Base-by-base conservation (phyloP, 2,329 filamentous ascomycete genomes). In the Cladophialophora carrionii region DNA sequence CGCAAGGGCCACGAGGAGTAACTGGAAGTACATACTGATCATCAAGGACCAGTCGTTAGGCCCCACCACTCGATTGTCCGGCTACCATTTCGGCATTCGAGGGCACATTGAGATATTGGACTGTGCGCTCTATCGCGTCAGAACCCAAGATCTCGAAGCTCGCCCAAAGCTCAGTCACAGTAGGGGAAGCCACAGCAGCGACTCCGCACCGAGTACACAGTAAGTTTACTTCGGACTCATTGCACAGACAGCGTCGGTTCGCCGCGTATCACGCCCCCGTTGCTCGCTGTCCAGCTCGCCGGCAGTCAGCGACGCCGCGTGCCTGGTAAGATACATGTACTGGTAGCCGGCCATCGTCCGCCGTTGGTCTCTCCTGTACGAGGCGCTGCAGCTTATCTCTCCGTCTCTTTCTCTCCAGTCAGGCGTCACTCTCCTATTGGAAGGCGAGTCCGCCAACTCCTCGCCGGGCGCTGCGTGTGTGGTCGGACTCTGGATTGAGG, bases 401-500 rank as follows among this genome's bases (percentile, higher is more conserved):
- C 37, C 37, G n/a, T 14, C 37, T n/a, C 5, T 43, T 17, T n/a
- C n/a, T 43, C 37, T 14, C n/a, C 37, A 14, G 37, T n/a, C 37
- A n/a, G n/a, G 37, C 37, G 14, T 43, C 37, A 20, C 37, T n/a
- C 9, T 43, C 14, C 37, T 20, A 43, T 43, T 43, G 37, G 37
- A 43, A 43, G 37, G 37, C 26, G 43, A 49, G 56, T 58, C 56
- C 56, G 56, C 14, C 37, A 24, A 22, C 54, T 20, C 17, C 34
- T 37, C 32, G 14, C 24, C 10, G 26, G 5, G 48, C 34, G 29
- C 17, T 24, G 24, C 53, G 6, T 57, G n/a, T 64, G 53, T 64
- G 62, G 62, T 57, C 62, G 62, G 62, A 64, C 62, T 61, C 48
- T 49, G 56, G 20, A 37, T 41, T 60, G 57, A 53, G 57, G 57